Percentiles rank a stretch among this genome's conserved stretches.
Evolutionary conservation across 768 basidiomycete species (phyloP).

Genomic region (Auricularia sp.): DNA sequence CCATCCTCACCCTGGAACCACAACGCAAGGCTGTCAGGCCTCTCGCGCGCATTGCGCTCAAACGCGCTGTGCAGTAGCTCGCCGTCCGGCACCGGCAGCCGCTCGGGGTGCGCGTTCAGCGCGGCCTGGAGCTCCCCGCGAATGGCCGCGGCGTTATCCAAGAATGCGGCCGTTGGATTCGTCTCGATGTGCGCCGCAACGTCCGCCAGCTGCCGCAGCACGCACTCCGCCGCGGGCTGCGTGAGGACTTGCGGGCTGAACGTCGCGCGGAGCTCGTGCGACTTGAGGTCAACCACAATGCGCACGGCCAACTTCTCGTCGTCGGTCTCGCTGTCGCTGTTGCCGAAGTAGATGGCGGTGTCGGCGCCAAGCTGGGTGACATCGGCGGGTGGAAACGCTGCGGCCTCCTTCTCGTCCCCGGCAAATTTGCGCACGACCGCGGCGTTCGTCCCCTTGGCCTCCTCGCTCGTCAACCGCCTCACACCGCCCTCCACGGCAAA

Average conservation of each 20-base stretch:
- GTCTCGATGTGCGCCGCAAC: neutral
- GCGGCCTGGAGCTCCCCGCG: neutral
- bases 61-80: constrained; percentile 1
- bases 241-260: neutral
- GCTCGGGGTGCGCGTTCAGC: neutral
- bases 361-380: neutral
- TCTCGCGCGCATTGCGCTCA: neutral
- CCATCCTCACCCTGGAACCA: neutral
- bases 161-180: neutral
- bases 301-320: neutral
- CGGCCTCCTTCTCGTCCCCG: neutral
- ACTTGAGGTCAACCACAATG: neutral
- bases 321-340: neutral
- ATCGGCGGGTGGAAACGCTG: neutral
- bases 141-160: neutral
- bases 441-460: neutral
- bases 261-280: neutral
- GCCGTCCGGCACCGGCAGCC: neutral
- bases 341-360: neutral
- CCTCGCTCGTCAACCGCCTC: neutral
- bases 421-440: neutral
- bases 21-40: neutral
- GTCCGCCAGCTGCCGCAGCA: neutral
- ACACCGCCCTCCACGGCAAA: neutral
- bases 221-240: neutral